These are phyloP conservation scores for Penicillium taxi DNA, from an alignment of 495 filamentous ascomycete genomes.

Conservation along the genomic window DNA sequence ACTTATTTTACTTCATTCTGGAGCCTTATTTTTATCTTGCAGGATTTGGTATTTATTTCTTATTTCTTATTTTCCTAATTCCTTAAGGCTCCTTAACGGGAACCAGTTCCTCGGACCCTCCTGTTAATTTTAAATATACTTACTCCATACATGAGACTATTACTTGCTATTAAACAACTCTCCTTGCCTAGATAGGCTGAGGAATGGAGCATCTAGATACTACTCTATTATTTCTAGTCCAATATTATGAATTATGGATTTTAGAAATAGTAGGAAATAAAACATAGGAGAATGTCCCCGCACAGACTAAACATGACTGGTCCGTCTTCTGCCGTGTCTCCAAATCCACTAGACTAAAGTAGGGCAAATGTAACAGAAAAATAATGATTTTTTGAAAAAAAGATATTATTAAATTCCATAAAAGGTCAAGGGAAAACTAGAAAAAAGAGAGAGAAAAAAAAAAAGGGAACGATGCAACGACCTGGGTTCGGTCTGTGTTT, in stretches of 20 bases:
- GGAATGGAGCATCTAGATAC: slow-evolving; percentile 24
- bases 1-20: slow-evolving; percentile 1
- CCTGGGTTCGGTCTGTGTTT: slow-evolving; percentile 36
- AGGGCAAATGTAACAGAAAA: neutral
- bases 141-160: too few relatives aligned
- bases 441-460: slow-evolving; percentile 27
- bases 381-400: neutral
- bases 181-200: slow-evolving; percentile 7
- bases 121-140: too few relatives aligned
- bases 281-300: slow-evolving; percentile 19
- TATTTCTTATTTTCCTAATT: too few relatives aligned
- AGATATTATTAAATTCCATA: too few relatives aligned
- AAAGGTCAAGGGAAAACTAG: slow-evolving; percentile 8
- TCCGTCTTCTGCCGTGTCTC: slow-evolving; percentile 25
- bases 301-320: slow-evolving; percentile 12
- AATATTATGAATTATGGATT: slow-evolving; percentile 9
- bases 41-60: too few relatives aligned
- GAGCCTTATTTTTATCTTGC: slow-evolving; percentile 10
- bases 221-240: slow-evolving; percentile 8
- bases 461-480: slow-evolving; percentile 28
- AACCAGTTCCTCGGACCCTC: slow-evolving; percentile 36
- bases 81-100: slow-evolving; percentile 26
- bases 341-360: slow-evolving; percentile 4
- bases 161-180: too few relatives aligned
- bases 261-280: neutral